Conservation (phyloP, 2,329 filamentous ascomycete species). For the Penicillium occitanis region DNA sequence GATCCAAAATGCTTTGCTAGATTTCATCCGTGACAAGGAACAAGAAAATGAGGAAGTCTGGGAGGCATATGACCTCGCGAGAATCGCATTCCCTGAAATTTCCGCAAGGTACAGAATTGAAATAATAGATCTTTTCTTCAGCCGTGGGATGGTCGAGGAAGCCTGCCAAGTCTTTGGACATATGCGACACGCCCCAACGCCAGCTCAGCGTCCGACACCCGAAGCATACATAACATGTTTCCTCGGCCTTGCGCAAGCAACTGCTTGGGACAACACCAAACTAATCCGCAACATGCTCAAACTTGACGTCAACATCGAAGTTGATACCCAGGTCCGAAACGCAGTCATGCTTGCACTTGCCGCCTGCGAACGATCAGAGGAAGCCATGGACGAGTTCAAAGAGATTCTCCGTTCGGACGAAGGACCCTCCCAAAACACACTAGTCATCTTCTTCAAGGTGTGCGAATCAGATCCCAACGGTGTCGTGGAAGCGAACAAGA, state of each 20-base stretch:
- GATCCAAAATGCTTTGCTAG: slow-evolving; percentile 65
- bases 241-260: slow-evolving; percentile 65
- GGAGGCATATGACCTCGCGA: slow-evolving; percentile 61
- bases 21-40: slow-evolving; percentile 64
- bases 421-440: slow-evolving; percentile 77
- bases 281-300: slow-evolving; percentile 92
- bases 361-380: slow-evolving; percentile 63
- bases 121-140: slow-evolving; percentile 81
- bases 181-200: slow-evolving; percentile 74
- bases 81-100: slow-evolving; percentile 61
- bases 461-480: slow-evolving; percentile 62
- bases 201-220: slow-evolving; percentile 64
- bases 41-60: slow-evolving; percentile 63
- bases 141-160: slow-evolving; percentile 75
- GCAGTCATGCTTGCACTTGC: slow-evolving; percentile 84
- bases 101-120: slow-evolving; percentile 63
- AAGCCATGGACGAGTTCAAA: slow-evolving; percentile 76
- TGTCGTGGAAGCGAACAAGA: slow-evolving; percentile 52
- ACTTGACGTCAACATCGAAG: slow-evolving; percentile 78
- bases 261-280: slow-evolving; percentile 64
- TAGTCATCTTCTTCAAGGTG: slow-evolving; percentile 76
- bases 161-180: slow-evolving; percentile 84
- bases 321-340: slow-evolving; percentile 75
- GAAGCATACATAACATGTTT: slow-evolving; percentile 79
- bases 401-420: slow-evolving; percentile 81